These are phyloP conservation scores for Rhodomyrtus psidioides DNA, from an alignment of 441 rosid genomes.

Conservation along the genomic window DNA sequence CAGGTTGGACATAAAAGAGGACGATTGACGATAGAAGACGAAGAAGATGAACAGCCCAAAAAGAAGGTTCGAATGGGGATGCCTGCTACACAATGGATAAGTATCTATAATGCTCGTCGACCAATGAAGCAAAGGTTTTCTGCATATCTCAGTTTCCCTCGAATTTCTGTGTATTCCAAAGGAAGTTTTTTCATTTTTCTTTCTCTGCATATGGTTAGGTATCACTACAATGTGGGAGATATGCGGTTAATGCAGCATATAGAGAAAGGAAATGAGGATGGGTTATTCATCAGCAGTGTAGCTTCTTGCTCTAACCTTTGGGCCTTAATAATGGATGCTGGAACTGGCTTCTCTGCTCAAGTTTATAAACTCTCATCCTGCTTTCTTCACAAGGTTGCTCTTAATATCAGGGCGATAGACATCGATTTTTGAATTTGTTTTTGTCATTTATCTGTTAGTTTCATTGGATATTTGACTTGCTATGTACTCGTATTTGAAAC, in stretches of 20 bases:
- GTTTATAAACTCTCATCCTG: neutral
- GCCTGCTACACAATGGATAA: conserved; percentile 15
- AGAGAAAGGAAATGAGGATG: conserved; percentile 8
- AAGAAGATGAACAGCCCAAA: conserved; percentile 11
- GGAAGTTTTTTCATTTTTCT: neutral
- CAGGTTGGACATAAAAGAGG: conserved; percentile 14
- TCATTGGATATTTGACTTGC: neutral
- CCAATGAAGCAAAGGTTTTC: conserved; percentile 12
- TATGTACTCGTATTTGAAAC: neutral
- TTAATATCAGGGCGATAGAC: neutral
- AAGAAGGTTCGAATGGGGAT: conserved; percentile 12
- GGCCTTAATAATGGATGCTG: conserved; percentile 13
- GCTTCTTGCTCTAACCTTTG: conserved; percentile 9
- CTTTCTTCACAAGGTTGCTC: conserved; percentile 6
- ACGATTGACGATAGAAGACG: conserved; percentile 1
- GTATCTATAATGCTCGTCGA: conserved; percentile 11
- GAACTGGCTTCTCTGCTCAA: conserved; percentile 6
- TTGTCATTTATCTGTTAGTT: neutral
- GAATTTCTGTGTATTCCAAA: neutral
- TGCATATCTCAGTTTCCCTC: neutral
- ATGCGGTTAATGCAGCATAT: conserved; percentile 1
- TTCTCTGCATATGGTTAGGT: neutral
- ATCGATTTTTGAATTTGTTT: neutral
- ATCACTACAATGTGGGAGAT: conserved; percentile 13
- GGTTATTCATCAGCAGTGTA: conserved; percentile 11